Base-by-base conservation (phyloP, 768 basidiomycete species). In the Nidularia sp. region DNA sequence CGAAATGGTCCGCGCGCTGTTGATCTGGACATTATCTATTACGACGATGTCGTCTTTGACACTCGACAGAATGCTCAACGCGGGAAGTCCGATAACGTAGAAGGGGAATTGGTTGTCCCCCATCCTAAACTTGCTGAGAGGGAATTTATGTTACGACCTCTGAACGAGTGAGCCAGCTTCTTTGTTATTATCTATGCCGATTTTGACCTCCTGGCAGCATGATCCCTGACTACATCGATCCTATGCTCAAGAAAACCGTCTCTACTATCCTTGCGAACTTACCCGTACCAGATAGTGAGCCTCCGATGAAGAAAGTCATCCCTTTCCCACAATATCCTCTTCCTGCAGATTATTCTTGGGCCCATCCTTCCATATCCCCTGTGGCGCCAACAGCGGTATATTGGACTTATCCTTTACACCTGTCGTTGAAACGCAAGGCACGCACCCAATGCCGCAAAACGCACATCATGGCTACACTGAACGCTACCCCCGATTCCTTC, bases 401-500 rank as follows among this genome's bases (percentile, higher is more conserved):
- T 56, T 86, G 83, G 84, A 69, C 63, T 3, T 76, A 76, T 59
- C 71, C 73, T 9, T 57, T 58, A 4, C 18, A 51, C 43, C 50
- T 50, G 42, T 36, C 44, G 12, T 31, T 39, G 25, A 48, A 25
- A 25, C 48, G 6, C 10, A 48, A 39, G 18, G 46, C 44, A 31
- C 48, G 49, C 13, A 29, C 44, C 4, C 25, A 29, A 29, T 60
- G 61, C 18, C 62, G 55, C 25, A 78, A 74, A 59, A 88, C 90
- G 0, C 78, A 81, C 51, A 64, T 98, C 52, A 98, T 98, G 96
- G 88, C 88, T 0, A 97, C 91, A 1, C 78, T 99, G 52, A 98
- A 98, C 63, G 79, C 80, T 5, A 98, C 96, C 0, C 95, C 96
- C 2, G 96, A 99, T 68, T 97, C 95, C 0, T 98, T 98, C 70